Percentiles rank a stretch among this genome's conserved stretches.
Evolutionary conservation across 345 rosid species (phyloP).

Genomic region (Anastatica hierochuntica): DNA sequence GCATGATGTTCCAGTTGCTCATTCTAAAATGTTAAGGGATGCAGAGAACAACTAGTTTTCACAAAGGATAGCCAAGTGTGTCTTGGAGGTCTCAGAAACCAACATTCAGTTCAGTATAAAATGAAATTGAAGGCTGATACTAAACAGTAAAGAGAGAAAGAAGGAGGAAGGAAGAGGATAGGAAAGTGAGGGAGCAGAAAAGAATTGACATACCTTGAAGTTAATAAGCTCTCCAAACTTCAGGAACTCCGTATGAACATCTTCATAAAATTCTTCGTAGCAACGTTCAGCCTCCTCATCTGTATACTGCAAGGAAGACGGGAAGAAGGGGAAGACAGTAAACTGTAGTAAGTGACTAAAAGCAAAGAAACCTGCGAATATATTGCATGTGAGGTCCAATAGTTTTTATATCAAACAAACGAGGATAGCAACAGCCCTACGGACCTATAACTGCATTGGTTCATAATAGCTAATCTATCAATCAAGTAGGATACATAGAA

Average conservation of each 20-base stretch:
- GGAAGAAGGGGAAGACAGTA: slow-evolving; percentile 9
- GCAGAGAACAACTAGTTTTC: neutral
- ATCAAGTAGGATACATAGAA: slow-evolving; percentile 45
- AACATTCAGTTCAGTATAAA: neutral
- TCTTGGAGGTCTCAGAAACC: neutral
- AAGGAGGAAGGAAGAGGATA: neutral
- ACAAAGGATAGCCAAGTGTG: neutral
- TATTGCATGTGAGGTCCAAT: slow-evolving; percentile 4
- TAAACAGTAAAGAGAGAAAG: neutral
- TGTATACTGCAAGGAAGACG: slow-evolving; percentile 47
- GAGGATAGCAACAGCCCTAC: slow-evolving; percentile 15
- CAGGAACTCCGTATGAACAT: slow-evolving; percentile 92
- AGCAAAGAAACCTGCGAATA: neutral
- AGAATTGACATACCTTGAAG: slow-evolving; percentile 62
- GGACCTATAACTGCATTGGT: slow-evolving; percentile 8
- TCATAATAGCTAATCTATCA: slow-evolving; percentile 12
- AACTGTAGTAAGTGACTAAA: slow-evolving; percentile 2
- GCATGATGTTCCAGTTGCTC: neutral
- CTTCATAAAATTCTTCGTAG: slow-evolving; percentile 94
- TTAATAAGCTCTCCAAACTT: slow-evolving; percentile 91
- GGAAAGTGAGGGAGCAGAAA: neutral
- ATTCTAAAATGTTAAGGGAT: neutral
- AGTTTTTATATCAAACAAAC: slow-evolving; percentile 1
- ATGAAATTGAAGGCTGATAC: neutral
- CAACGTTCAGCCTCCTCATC: slow-evolving; percentile 81